These are phyloP conservation scores for Tylopilus sp. DNA, from an alignment of 768 basidiomycete genomes.

Conservation along the genomic window DNA sequence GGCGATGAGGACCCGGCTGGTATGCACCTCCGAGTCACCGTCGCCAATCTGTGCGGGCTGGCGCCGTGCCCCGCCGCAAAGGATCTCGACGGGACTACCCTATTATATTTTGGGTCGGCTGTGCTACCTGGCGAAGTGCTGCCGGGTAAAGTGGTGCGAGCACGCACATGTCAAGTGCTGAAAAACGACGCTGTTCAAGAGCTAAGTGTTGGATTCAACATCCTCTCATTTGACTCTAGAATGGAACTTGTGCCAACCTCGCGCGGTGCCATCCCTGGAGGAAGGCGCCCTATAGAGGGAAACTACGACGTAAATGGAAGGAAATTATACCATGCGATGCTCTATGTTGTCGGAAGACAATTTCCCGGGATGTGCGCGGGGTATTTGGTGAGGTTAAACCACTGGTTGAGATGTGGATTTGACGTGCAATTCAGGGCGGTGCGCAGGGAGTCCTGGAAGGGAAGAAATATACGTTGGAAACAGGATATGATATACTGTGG, in stretches of 20 bases:
- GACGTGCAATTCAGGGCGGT: background rate
- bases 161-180: background rate
- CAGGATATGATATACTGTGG: slow-evolving; percentile 5
- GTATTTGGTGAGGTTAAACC: background rate
- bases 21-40: background rate
- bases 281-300: slow-evolving; percentile 6
- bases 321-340: slow-evolving; percentile 6
- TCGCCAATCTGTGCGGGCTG: background rate
- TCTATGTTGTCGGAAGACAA: slow-evolving; percentile 6
- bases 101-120: slow-evolving; percentile 5
- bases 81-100: background rate
- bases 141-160: background rate
- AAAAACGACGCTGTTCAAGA: background rate
- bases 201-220: background rate
- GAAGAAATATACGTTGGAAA: background rate
- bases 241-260: slow-evolving; percentile 7
- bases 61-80: background rate
- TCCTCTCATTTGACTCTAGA: background rate
- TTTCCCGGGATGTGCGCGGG: slow-evolving; percentile 10
- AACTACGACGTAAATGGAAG: slow-evolving; percentile 5
- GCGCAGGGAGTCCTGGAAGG: slow-evolving; percentile 4
- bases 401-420: too few relatives aligned
- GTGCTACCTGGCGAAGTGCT: background rate
- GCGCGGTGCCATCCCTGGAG: background rate
- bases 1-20: background rate